These are phyloP conservation scores for Oligophagozyma castellii DNA, from an alignment of 1,139 yeast genomes.

Conservation along the genomic window DNA sequence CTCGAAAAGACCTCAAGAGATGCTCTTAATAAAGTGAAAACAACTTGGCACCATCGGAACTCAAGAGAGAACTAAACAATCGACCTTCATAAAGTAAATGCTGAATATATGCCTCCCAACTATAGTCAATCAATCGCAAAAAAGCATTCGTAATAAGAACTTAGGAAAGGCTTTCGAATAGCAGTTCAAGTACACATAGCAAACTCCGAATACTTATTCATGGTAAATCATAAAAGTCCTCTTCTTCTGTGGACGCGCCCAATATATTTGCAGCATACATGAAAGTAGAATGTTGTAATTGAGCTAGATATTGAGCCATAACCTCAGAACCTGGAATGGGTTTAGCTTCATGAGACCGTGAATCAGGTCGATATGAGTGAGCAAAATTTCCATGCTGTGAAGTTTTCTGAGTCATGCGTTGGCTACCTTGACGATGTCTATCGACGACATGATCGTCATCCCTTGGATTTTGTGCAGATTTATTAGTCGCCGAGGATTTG, in stretches of 20 bases:
- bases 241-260: slow-evolving; percentile 25
- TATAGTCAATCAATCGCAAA: no score
- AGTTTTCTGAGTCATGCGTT: slow-evolving; percentile 2
- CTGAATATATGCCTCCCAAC: no score
- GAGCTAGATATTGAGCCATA: slow-evolving; percentile 66
- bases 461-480: not conserved
- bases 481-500: not conserved
- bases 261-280: slow-evolving; percentile 43
- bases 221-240: slow-evolving; percentile 13
- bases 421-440: not conserved
- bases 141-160: no score
- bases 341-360: slow-evolving; percentile 8
- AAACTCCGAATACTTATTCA: no score
- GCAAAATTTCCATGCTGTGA: slow-evolving; percentile 7
- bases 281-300: slow-evolving; percentile 48
- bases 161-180: no score
- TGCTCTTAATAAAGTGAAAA: no score
- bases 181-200: no score
- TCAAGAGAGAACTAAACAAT: no score
- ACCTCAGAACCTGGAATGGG: slow-evolving; percentile 56
- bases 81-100: no score
- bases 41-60: no score
- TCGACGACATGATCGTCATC: not conserved
- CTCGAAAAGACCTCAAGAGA: no score
- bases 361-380: no score